phyloP scores from a whole-genome alignment of 2,329 filamentous ascomycete genomes.

The Tolypocladium inflatum region DNA sequence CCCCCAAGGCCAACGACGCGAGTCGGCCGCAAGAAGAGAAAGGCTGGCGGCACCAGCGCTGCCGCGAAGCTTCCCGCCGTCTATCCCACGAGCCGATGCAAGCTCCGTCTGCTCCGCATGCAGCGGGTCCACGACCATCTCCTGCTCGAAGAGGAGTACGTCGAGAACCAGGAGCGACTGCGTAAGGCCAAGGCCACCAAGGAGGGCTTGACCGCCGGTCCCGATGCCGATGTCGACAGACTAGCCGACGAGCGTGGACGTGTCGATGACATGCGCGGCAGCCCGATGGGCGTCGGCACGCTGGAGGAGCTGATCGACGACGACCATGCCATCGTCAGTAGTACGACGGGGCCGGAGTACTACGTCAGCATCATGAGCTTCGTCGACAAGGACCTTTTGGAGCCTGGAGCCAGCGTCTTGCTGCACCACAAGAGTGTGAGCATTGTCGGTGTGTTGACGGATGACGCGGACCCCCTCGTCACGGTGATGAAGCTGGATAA shows the following conservation, averaged over 20 bases:
- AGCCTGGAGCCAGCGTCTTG: constrained; percentile 90
- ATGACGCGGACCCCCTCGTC: constrained; percentile 90
- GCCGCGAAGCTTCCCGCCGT: constrained; percentile 91
- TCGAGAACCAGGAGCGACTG: constrained; percentile 95
- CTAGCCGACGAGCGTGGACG: constrained; percentile 91
- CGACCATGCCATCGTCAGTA: constrained; percentile 96
- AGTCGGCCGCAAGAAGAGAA: constrained; percentile 98
- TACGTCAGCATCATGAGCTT: constrained; percentile 99
- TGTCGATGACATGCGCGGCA: constrained; percentile 97
- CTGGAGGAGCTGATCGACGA: constrained; percentile 98
- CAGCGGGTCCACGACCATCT: constrained; percentile 97
- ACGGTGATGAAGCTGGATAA: constrained; percentile 99
- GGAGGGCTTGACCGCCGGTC: constrained; percentile 56
- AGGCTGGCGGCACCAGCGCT: constrained; percentile 83
- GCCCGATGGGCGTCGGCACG: constrained; percentile 96
- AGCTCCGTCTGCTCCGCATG: constrained; percentile 93
- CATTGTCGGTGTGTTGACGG: constrained; percentile 92
- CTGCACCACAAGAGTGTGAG: constrained; percentile 97
- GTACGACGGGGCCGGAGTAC: constrained; percentile 94
- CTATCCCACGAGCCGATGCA: constrained; percentile 94
- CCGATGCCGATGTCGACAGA: constrained; percentile 66
- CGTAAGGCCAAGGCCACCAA: constrained; percentile 83
- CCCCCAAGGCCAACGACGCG: constrained; percentile 94
- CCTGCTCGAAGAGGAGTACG: constrained; percentile 93
- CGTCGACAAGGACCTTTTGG: constrained; percentile 95